These are phyloP conservation scores for Haberlea rhodopensis DNA, from an alignment of 257 asterid genomes.

Conservation along the genomic window DNA sequence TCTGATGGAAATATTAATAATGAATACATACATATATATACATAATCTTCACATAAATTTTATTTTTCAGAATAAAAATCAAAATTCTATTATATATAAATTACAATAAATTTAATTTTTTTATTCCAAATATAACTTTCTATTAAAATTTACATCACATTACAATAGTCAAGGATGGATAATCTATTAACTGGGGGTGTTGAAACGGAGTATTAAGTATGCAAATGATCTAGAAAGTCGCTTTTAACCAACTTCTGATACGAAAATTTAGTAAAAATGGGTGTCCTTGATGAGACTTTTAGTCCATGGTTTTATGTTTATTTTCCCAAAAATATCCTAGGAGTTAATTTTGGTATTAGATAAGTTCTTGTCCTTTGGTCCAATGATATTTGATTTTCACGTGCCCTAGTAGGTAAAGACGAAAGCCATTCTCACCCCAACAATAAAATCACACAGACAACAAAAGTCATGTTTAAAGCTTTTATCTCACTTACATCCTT, in stretches of 20 bases:
- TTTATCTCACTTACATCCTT: conserved; percentile 67
- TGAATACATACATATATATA: not conserved
- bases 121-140: too few species aligned
- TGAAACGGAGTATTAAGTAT: too few species aligned
- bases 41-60: not conserved
- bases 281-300: not conserved
- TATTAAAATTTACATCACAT: too few species aligned
- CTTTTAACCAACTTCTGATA: not conserved
- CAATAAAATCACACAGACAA: conserved; percentile 5
- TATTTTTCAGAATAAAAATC: not conserved
- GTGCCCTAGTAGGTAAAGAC: conserved; percentile 1
- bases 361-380: conserved; percentile 4
- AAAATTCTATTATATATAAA: too few species aligned
- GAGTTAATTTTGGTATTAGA: not conserved
- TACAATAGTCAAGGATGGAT: too few species aligned
- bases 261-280: not conserved
- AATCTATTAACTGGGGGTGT: too few species aligned
- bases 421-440: not conserved
- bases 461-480: conserved; percentile 17
- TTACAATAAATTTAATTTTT: too few species aligned
- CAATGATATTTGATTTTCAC: conserved; percentile 9
- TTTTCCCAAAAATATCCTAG: not conserved
- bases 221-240: too few species aligned
- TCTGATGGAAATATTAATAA: not conserved
- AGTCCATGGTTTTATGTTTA: not conserved